Base-by-base conservation (phyloP, 192 early-diverging fungal species). In the Umbelopsis ramanniana region DNA sequence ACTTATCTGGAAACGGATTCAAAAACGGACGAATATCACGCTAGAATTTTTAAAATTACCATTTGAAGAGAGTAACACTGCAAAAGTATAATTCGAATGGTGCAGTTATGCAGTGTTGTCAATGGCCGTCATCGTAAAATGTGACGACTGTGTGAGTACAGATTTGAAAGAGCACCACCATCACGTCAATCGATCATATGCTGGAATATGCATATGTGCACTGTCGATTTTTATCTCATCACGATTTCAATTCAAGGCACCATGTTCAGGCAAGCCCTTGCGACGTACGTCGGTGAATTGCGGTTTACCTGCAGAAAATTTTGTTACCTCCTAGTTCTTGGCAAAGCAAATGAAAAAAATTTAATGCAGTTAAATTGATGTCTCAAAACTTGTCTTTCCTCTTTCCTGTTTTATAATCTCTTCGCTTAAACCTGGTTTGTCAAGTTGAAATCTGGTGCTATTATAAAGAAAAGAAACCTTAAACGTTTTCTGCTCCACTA, bases 321-420 rank as follows among this genome's bases (percentile, higher is more conserved):
- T 29, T 4, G 57, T 37, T 35, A 63, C 10, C 33, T 19, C 0
- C 23, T 35, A 63, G 35, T 19, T 29, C 33, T n/a, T 17, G 26
- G 26, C 11, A 37, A 26, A 29, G 17, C 6, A 50, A 50, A 17
- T 37, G 4, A 63, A 63, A 63, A 63, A 63, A 37, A 17, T 19
- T 63, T 29, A 24, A 54, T 54, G 53, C 53, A 29, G 26, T 63
- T 29, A 37, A 12, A n/a, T 37, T 37, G 57, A 37, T 63, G 57
- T 50, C 15, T 50, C 57, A 35, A n/a, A 11, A 37, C 29, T 29
- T n/a, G 7, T 17, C 26, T 37, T 29, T 37, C n/a, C 26, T 17
- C 6, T 37, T 37, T 37, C 6, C 23, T 54, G n/a, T 54, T 22
- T 54, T 12, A 26, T 24, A 54, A 22, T 24, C 26, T 26, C 23